Percentiles rank a stretch among this genome's conserved stretches.
Evolutionary conservation across 192 early-diverging fungal genomes (phyloP).

Genomic region (Mortierella hygrophila): DNA sequence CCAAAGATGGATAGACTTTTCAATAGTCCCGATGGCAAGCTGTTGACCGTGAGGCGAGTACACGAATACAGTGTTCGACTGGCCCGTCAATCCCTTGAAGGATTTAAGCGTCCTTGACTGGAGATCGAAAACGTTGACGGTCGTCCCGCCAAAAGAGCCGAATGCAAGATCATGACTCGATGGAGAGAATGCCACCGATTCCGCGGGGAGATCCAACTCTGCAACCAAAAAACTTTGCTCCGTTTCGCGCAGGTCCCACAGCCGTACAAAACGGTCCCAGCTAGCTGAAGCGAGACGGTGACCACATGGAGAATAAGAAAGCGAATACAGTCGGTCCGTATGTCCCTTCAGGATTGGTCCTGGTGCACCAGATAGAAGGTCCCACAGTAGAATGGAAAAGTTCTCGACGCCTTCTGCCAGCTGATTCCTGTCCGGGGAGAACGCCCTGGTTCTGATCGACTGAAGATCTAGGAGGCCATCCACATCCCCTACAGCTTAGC

Average conservation of each 20-base stretch:
- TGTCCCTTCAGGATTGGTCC: background rate
- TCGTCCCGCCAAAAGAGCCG: background rate
- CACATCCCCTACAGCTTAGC: no score
- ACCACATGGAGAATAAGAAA: background rate
- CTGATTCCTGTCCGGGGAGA: background rate
- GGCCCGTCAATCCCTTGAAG: background rate
- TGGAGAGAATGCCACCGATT: no score
- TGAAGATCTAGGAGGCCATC: background rate
- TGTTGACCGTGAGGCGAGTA: no score
- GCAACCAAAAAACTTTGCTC: no score
- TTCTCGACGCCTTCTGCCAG: background rate
- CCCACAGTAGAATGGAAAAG: background rate
- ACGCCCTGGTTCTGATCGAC: background rate
- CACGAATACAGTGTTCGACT: no score
- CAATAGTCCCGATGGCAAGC: no score
- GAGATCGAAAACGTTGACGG: background rate
- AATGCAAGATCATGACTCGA: no score
- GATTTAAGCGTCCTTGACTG: background rate
- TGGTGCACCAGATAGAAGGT: background rate
- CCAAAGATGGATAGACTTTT: background rate
- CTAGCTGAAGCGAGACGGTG: background rate
- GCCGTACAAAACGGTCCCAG: background rate
- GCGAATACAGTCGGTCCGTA: background rate
- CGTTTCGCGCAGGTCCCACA: background rate
- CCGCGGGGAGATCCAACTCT: no score